Evolutionary conservation across 179 eudicot species (phyloP).

Genomic region (Beta macrorhiza): DNA sequence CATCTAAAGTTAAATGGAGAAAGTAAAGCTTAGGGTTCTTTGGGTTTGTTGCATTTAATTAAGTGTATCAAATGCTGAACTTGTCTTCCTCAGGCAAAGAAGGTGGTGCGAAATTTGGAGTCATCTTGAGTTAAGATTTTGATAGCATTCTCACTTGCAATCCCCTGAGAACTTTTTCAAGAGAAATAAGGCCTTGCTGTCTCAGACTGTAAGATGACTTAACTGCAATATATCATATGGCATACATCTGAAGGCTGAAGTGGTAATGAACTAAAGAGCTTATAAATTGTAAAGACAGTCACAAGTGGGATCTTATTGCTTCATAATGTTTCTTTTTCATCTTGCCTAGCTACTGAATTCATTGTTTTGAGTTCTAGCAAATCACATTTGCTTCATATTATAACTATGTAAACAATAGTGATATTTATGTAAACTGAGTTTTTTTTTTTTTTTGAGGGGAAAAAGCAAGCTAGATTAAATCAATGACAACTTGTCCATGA

Average conservation of each 20-base stretch:
- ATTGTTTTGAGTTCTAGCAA: too few species aligned
- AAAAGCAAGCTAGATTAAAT: too few species aligned
- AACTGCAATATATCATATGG: not conserved
- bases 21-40: not conserved
- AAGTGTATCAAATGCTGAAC: not conserved
- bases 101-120: conserved; percentile 61
- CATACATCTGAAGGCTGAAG: not conserved
- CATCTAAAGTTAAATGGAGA: not conserved
- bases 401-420: too few species aligned
- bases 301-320: not conserved
- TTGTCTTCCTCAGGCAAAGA: conserved; percentile 67
- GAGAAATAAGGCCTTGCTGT: not conserved
- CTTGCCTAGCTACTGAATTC: not conserved
- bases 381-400: too few species aligned
- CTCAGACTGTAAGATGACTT: not conserved
- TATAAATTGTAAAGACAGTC: conserved; percentile 2
- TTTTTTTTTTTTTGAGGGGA: too few species aligned
- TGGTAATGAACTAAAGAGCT: not conserved
- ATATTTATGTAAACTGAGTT: too few species aligned
- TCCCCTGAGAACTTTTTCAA: not conserved
- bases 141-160: not conserved
- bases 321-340: not conserved
- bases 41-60: not conserved
- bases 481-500: too few species aligned
- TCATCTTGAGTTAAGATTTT: conserved; percentile 43